Evolutionary conservation across 768 basidiomycete genomes (phyloP), one percentile per base, ranked within the genome.

Genomic region (Boletus insuetus): DNA sequence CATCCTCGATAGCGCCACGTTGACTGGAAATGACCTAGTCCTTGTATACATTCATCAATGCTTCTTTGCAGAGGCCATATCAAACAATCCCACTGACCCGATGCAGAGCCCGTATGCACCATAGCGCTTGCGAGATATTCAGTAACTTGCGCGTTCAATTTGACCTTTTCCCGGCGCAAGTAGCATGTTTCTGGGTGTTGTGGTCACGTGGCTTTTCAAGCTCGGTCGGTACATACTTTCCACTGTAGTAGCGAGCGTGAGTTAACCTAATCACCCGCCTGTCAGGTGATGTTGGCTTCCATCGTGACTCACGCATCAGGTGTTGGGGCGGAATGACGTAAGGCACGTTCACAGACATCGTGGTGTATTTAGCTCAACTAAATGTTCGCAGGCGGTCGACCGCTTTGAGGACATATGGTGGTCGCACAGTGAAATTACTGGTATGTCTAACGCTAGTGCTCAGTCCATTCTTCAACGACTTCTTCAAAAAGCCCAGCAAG

Each of bases 131-230:
- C 59, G 82, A 80, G 22, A 76, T 87, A 46, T 67, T 87, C 12
- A 61, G 64, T 12, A 78, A 77, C 7, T 64, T 86, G 45, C 77
- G 76, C 35, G 63, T 72, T 40, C 78, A 82, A 52, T 83, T 82
- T 56, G 66, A 68, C 11, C 61, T 78, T 53, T 82, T 83, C 63
- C 83, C 84, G 0, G 73, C 74, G 16, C 79, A 83, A 58, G 82
- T 86, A 49, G 78, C 82, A 34, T 74, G 85, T 40, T 85, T 86
- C 62, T 88, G 85, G 85, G 83, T 84, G 24, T 63, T 87, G 31
- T 88, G 87, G 87, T 86, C 85, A 1, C 85, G 87, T 64, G 81
- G 79, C 6, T 87, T 87, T 64, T 85, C 84, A 19, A 80, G 84
- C 20, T 71, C 84, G 56, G 85, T 86, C 59, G 50, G 81, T 68